Evolutionary conservation across 805 yeast species (phyloP).

Genomic region (Yamadazyma scolyti): DNA sequence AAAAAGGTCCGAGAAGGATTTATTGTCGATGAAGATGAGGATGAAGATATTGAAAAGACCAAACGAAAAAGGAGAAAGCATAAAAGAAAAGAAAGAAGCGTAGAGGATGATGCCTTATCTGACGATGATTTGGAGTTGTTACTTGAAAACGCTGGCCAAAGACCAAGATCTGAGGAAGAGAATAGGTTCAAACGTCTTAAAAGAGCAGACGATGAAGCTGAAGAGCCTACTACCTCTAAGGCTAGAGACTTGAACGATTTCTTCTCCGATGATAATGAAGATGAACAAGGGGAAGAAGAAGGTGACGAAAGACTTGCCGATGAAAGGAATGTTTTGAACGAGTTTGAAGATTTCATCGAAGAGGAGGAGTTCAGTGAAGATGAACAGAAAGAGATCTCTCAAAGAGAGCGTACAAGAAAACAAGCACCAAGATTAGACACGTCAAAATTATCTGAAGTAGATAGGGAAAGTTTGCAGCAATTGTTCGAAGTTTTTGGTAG

Average conservation of each 20-base stretch:
- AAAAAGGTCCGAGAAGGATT: conserved; percentile 84
- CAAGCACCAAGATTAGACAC: conserved; percentile 49
- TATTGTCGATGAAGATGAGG: conserved; percentile 88
- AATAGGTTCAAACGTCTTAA: conserved; percentile 77
- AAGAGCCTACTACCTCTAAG: conserved; percentile 26
- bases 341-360: conserved; percentile 94
- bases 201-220: conserved; percentile 47
- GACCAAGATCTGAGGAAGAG: conserved; percentile 36
- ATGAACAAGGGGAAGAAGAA: conserved; percentile 22
- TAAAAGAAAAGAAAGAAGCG: conserved; percentile 34
- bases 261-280: conserved; percentile 55
- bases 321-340: conserved; percentile 57
- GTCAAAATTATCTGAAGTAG: conserved; percentile 59
- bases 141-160: conserved; percentile 86
- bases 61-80: conserved; percentile 31
- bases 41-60: conserved; percentile 28
- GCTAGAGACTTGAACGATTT: conserved; percentile 47
- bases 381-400: conserved; percentile 36
- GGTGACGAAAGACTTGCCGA: conserved; percentile 17
- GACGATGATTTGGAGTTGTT: conserved; percentile 93
- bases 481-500: conserved; percentile 94
- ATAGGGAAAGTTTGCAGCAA: conserved; percentile 89
- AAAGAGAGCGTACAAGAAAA: conserved; percentile 27
- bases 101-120: conserved; percentile 67
- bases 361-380: conserved; percentile 94